Conservation (phyloP, 805 yeast species). For the Hanseniaspora singularis region DNA sequence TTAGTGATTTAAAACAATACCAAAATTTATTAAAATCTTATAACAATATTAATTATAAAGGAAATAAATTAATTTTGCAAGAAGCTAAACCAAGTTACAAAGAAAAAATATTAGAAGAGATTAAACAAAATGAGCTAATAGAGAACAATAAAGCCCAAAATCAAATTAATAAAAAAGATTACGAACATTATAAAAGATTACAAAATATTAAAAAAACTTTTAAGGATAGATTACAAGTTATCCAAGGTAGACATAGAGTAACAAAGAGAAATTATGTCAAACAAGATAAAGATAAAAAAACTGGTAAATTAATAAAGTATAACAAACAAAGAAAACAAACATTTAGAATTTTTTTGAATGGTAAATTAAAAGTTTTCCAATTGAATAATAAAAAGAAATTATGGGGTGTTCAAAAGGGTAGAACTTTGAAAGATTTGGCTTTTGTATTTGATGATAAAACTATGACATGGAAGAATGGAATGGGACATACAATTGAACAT, state of each 20-base stretch:
- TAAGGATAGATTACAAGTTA: slow-evolving; percentile 34
- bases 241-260: slow-evolving; percentile 51
- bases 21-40: slow-evolving; percentile 43
- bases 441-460: slow-evolving; percentile 38
- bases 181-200: slow-evolving; percentile 30
- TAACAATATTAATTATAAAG: slow-evolving; percentile 67
- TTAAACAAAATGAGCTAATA: slow-evolving; percentile 15
- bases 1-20: slow-evolving; percentile 34
- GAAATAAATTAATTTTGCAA: slow-evolving; percentile 49
- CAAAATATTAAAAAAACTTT: slow-evolving; percentile 32
- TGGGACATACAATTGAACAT: slow-evolving; percentile 65
- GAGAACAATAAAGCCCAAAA: slow-evolving; percentile 22
- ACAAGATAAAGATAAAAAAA: slow-evolving; percentile 29
- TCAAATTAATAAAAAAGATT: slow-evolving; percentile 31
- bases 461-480: slow-evolving; percentile 70
- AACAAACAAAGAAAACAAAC: slow-evolving; percentile 37
- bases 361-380: slow-evolving; percentile 43
- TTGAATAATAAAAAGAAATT: slow-evolving; percentile 57
- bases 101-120: slow-evolving; percentile 8
- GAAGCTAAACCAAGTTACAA: slow-evolving; percentile 49
- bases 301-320: slow-evolving; percentile 7
- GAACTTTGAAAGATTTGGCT: slow-evolving; percentile 48
- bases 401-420: slow-evolving; percentile 81
- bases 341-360: slow-evolving; percentile 46
- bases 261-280: slow-evolving; percentile 35